A percentile compares a stretch with the other conserved stretches of the same genome.
These are phyloP conservation scores for Glarea lozoyensis DNA, from an alignment of 495 filamentous ascomycete species.

Conservation along the genomic window DNA sequence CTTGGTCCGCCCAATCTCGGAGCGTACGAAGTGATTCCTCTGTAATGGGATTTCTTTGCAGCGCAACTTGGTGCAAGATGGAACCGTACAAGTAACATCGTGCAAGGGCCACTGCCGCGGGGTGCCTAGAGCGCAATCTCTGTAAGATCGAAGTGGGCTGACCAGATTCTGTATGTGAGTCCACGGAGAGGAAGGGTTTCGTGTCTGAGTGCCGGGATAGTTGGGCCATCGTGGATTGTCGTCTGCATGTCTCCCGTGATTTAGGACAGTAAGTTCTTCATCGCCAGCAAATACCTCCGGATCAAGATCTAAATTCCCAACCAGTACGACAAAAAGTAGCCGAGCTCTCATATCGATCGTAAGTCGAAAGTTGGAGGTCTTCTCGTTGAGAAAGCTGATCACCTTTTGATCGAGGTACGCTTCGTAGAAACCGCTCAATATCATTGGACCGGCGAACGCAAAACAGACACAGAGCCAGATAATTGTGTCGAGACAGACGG, in stretches of 20 bases:
- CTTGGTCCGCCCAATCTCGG: constrained; percentile 9
- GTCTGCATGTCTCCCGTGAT: constrained; percentile 2
- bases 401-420: constrained; percentile 28
- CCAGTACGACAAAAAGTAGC: constrained; percentile 9
- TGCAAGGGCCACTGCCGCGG: constrained; percentile 8
- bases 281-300: background rate
- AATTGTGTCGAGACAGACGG: constrained; percentile 9
- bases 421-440: constrained; percentile 31
- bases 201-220: background rate
- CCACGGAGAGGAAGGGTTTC: constrained; percentile 6
- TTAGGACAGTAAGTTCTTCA: background rate
- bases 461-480: constrained; percentile 22
- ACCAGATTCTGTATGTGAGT: constrained; percentile 9
- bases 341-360: constrained; percentile 11
- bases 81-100: background rate
- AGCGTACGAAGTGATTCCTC: background rate
- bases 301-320: constrained; percentile 13
- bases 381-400: constrained; percentile 7
- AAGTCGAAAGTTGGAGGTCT: background rate
- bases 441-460: constrained; percentile 30
- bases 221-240: constrained; percentile 5
- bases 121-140: constrained; percentile 2
- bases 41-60: constrained; percentile 4
- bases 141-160: constrained; percentile 5
- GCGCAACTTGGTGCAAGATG: background rate